A percentile compares a stretch with the other conserved stretches of the same genome.
phyloP scores from a whole-genome alignment of 2,329 filamentous ascomycete species.

The Didymella lethalis region DNA sequence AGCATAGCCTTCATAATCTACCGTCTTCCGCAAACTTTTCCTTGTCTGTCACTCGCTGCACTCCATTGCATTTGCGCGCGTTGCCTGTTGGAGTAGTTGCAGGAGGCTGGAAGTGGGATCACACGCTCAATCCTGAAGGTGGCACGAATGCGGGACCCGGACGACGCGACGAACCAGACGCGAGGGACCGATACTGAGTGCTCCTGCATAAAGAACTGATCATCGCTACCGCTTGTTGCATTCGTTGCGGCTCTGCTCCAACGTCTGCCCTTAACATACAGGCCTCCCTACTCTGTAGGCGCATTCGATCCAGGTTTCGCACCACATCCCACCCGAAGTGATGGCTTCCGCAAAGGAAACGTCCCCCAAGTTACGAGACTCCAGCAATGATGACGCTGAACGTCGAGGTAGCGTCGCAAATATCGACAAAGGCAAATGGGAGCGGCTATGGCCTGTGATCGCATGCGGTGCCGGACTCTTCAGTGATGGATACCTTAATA shows the following conservation, averaged over 20 bases:
- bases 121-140: slow-evolving; percentile 12
- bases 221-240: background rate
- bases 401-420: slow-evolving; percentile 18
- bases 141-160: slow-evolving; percentile 18
- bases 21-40: background rate
- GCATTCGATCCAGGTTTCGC: background rate
- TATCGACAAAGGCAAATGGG: slow-evolving; percentile 48
- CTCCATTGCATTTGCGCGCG: background rate
- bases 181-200: slow-evolving; percentile 2
- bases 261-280: background rate
- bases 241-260: slow-evolving; percentile 7
- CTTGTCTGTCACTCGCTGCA: slow-evolving; percentile 5
- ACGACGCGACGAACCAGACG: slow-evolving; percentile 14
- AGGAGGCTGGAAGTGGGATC: slow-evolving; percentile 20
- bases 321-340: background rate
- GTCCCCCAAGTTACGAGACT: slow-evolving; percentile 11
- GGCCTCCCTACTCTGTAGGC: background rate
- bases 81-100: slow-evolving; percentile 13
- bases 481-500: slow-evolving; percentile 91
- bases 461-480: slow-evolving; percentile 91
- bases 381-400: slow-evolving; percentile 18
- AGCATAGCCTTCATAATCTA: slow-evolving; percentile 4
- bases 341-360: slow-evolving; percentile 21
- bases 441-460: slow-evolving; percentile 74
- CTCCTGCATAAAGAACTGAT: slow-evolving; percentile 12